Base-by-base conservation (phyloP, 345 rosid species). In the Gynandropsis gynandra region DNA sequence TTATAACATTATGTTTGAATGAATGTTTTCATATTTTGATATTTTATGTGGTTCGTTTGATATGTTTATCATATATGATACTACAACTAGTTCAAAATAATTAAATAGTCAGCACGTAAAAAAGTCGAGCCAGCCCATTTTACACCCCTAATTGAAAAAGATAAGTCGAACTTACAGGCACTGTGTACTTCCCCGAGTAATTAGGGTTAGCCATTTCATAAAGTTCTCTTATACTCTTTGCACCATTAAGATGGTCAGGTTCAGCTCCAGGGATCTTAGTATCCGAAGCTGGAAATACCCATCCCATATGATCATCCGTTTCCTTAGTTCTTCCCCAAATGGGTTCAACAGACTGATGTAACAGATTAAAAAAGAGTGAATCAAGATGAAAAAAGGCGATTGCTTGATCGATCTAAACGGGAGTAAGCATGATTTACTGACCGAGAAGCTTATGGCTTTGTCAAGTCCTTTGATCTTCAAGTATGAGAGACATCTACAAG, bases 241-340 rank as follows among this genome's bases (percentile, higher is more conserved):
- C 85, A 21, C 87, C 92, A 69, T 80, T 81, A 18, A 83, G 67
- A 64, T 73, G 64, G 63, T 86, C 87, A 10, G 81, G 83, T 20
- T 70, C 87, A 68, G 98, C 90, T 68, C 80, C 98, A 9, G 68
- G 72, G 49, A 82, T 87, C 69, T 89, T 92, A 0, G 76, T 57
- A 14, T 66, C 60, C 9, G 80, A 68, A 35, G 69, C 54, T 12
- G 90, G 81, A 48, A 90, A 90, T 27, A 90, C 77, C 96, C 98
- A 90, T 56, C 98, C 92, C 80, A 76, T 81, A 64, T 86, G 96
- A 52, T 83, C 88, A 66, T 86, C 97, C 0, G 47, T 71, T 27
- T 81, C 90, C 56, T 81, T 86, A 9, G 97, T 89, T 76, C 76
- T 80, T 66, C 69, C 94, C 98, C 98, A 90, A 54, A 72, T 77